A percentile compares a stretch with the other conserved stretches of the same genome.
These are phyloP conservation scores for Xanthoconium stramineum DNA, from an alignment of 768 basidiomycete species.

Conservation along the genomic window DNA sequence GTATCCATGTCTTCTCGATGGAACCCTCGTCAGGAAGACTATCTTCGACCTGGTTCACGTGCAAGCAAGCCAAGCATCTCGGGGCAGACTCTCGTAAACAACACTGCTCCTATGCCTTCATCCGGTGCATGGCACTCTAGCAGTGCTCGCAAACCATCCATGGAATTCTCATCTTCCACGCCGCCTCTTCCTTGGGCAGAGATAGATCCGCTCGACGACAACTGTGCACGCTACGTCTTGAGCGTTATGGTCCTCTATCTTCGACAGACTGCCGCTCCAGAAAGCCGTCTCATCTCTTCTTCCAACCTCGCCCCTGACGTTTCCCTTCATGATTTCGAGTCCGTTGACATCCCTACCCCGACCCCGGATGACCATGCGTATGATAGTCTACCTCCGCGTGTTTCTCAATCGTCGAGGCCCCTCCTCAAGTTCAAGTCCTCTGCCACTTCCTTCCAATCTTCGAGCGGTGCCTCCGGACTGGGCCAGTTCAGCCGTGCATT, in stretches of 20 bases:
- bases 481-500: conserved; percentile 25
- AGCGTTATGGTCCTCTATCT: conserved; percentile 82
- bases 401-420: conserved; percentile 37
- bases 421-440: conserved; percentile 34
- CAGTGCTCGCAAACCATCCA: conserved; percentile 38
- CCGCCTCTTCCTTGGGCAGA: conserved; percentile 52
- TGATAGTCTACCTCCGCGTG: conserved; percentile 37
- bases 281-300: conserved; percentile 55
- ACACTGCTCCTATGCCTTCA: conserved; percentile 38
- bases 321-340: conserved; percentile 70
- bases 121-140: conserved; percentile 22
- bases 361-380: conserved; percentile 19
- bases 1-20: conserved; percentile 78
- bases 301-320: conserved; percentile 60
- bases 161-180: conserved; percentile 35
- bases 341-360: conserved; percentile 40
- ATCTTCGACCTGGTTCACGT: conserved; percentile 40
- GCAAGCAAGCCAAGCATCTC: conserved; percentile 37
- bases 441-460: conserved; percentile 40
- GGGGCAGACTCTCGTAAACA: conserved; percentile 23
- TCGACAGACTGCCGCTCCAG: conserved; percentile 61
- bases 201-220: conserved; percentile 73
- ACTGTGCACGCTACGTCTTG: conserved; percentile 75
- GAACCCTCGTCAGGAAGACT: conserved; percentile 44
- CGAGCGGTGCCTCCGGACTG: conserved; percentile 30